Percentiles rank a stretch among this genome's conserved stretches.
Evolutionary conservation across 2,329 filamentous ascomycete genomes (phyloP).

Genomic region (Sarocladium oryzae): DNA sequence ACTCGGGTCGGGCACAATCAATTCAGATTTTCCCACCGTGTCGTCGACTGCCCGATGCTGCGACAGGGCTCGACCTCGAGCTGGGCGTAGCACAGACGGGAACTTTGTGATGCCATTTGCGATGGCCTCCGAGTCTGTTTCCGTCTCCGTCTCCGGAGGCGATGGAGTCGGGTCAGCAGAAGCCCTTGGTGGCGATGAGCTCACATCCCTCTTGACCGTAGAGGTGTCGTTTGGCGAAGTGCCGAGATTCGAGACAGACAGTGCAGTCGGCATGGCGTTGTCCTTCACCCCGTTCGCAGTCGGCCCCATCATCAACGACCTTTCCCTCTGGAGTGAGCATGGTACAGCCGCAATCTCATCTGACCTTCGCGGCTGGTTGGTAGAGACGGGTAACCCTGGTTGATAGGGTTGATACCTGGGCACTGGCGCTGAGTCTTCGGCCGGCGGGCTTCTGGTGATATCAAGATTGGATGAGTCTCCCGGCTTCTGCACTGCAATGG

Average conservation of each 20-base stretch:
- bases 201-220: background rate
- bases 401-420: slow-evolving; percentile 5
- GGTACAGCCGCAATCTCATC: background rate
- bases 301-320: slow-evolving; percentile 5
- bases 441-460: background rate
- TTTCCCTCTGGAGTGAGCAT: slow-evolving; percentile 4
- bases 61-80: slow-evolving; percentile 12
- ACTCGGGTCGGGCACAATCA: too few species aligned
- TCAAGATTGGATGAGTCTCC: background rate
- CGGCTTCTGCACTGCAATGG: background rate
- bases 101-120: slow-evolving; percentile 10
- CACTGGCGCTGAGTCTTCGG: background rate
- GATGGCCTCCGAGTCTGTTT: background rate
- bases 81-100: slow-evolving; percentile 13
- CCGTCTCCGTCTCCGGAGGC: background rate
- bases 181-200: background rate
- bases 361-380: background rate
- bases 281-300: background rate
- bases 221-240: background rate
- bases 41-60: background rate
- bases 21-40: background rate
- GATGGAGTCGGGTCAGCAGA: background rate
- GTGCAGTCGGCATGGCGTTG: background rate
- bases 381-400: background rate
- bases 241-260: background rate